Evolutionary conservation across 192 early-diverging fungal genomes (phyloP).

Genomic region (Allomyces javanicus): DNA sequence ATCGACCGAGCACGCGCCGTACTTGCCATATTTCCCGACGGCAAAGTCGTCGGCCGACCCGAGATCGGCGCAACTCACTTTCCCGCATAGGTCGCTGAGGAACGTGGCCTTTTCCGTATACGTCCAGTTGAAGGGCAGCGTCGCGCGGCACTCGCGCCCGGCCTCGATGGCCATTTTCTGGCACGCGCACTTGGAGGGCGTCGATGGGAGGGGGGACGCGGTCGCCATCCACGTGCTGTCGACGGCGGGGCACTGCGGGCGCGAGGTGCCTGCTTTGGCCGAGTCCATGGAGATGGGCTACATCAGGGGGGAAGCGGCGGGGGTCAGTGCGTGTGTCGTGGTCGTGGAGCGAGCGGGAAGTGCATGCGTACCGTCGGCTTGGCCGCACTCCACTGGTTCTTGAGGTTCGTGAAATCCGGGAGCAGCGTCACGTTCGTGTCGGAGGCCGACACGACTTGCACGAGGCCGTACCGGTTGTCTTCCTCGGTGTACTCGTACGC

Average conservation of each 20-base stretch:
- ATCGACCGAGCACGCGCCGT: constrained; percentile 20
- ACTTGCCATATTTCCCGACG: constrained; percentile 21
- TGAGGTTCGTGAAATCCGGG: constrained; percentile 41
- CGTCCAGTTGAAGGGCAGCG: constrained; percentile 12
- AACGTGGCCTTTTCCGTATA: constrained; percentile 15
- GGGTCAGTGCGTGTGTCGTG: no score
- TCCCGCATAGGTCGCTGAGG: constrained; percentile 11
- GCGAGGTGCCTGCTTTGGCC: constrained; percentile 18
- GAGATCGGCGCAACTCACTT: constrained; percentile 24
- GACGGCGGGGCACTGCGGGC: constrained; percentile 22
- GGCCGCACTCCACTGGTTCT: constrained; percentile 24
- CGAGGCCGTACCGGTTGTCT: constrained; percentile 51
- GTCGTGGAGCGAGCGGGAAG: no score
- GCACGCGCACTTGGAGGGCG: constrained; percentile 39
- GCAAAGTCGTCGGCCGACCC: constrained; percentile 13
- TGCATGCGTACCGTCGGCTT: constrained; percentile 12
- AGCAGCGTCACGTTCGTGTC: constrained; percentile 15
- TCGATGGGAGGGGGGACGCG: constrained; percentile 27
- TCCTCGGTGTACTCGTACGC: constrained; percentile 61
- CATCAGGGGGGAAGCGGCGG: no score
- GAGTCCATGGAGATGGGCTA: constrained; percentile 33
- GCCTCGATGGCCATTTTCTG: constrained; percentile 33
- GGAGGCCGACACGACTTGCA: constrained; percentile 27
- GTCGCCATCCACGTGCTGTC: constrained; percentile 31
- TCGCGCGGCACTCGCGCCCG: constrained; percentile 11